phyloP scores from a whole-genome alignment of 1,284 basidiomycete species.

The Cutaneotrichosporon arboriforme region DNA sequence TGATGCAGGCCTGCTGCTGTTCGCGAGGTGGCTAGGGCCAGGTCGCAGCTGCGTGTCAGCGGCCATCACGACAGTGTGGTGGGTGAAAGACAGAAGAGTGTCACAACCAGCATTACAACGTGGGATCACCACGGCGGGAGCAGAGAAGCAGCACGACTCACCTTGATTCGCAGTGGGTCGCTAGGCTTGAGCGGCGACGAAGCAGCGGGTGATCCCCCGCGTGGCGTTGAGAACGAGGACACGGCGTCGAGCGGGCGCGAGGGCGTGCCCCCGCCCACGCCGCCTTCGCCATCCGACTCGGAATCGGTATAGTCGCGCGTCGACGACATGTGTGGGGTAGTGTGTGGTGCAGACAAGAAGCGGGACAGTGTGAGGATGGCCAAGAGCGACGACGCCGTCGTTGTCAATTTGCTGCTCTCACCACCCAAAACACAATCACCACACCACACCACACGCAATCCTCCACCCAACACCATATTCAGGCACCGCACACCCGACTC shows the following conservation, averaged over 20 bases:
- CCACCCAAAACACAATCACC: too few relatives aligned
- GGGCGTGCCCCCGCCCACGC: too few relatives aligned
- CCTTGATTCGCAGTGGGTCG: constrained; percentile 4
- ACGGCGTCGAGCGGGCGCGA: background rate
- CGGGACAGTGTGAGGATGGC: background rate
- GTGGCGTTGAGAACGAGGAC: constrained; percentile 1
- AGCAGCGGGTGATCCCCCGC: background rate
- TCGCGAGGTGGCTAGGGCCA: constrained; percentile 7
- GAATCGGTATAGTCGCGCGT: constrained; percentile 30
- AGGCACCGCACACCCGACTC: too few relatives aligned
- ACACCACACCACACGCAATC: too few relatives aligned
- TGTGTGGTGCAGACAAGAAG: background rate
- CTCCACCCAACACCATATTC: too few relatives aligned
- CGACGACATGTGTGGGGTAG: constrained; percentile 9
- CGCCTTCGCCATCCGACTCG: constrained; percentile 17
- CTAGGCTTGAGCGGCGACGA: constrained; percentile 1
- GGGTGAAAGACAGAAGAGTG: background rate
- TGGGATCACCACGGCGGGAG: too few relatives aligned
- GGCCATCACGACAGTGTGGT: background rate
- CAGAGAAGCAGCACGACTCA: background rate
- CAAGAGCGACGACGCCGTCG: background rate
- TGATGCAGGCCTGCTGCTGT: background rate
- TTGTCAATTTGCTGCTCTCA: too few relatives aligned
- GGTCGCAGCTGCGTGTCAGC: constrained; percentile 4
- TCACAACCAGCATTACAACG: too few relatives aligned